Evolutionary conservation across 2,329 filamentous ascomycete species (phyloP).

Genomic region (Colletotrichum neosansevieriae): DNA sequence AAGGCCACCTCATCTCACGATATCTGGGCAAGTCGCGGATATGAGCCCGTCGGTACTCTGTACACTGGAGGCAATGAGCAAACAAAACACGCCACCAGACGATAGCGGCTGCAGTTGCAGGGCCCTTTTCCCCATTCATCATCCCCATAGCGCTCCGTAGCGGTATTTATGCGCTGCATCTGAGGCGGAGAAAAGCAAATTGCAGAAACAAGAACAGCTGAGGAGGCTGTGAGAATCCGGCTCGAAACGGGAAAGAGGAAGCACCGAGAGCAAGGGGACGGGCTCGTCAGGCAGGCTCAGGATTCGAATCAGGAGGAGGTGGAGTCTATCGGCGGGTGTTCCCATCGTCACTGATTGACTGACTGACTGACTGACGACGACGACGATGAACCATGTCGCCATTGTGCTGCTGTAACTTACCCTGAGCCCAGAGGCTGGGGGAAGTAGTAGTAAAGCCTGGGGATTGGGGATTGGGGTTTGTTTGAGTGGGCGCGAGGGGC

Average conservation of each 20-base stretch:
- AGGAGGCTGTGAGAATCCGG: slow-evolving; percentile 28
- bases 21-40: neutral
- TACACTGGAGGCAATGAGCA: too few species aligned
- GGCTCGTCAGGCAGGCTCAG: neutral
- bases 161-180: slow-evolving; percentile 2
- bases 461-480: slow-evolving; percentile 9
- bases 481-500: neutral
- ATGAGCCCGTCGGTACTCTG: neutral
- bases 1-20: neutral
- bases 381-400: slow-evolving; percentile 16
- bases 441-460: slow-evolving; percentile 3
- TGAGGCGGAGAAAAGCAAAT: slow-evolving; percentile 24
- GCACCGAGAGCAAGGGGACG: slow-evolving; percentile 7
- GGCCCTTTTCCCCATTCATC: neutral
- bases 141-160: neutral
- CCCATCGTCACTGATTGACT: slow-evolving; percentile 16
- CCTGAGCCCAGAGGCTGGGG: slow-evolving; percentile 1
- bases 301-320: neutral
- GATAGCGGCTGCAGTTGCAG: slow-evolving; percentile 16
- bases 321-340: slow-evolving; percentile 24
- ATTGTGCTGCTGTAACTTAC: slow-evolving; percentile 14
- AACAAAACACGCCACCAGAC: slow-evolving; percentile 17
- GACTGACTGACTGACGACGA: neutral
- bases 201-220: slow-evolving; percentile 6
- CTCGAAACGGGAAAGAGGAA: slow-evolving; percentile 30